Conservation (phyloP, 345 rosid genomes). For the Reutealis trisperma region DNA sequence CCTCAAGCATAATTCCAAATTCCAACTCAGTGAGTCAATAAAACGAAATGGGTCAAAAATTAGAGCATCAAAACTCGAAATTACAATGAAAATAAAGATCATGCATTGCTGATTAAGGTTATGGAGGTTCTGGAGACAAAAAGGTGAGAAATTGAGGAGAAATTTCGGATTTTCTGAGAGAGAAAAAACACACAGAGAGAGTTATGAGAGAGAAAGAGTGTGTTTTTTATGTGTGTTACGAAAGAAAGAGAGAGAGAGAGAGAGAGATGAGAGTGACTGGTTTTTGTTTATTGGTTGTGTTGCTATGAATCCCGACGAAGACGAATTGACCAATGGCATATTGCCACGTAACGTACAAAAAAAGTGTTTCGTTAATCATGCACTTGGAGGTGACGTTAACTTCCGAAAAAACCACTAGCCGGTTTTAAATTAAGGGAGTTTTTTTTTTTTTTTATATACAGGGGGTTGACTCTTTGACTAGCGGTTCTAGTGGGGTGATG, state of each 20-base stretch:
- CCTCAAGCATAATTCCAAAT: constrained; percentile 54
- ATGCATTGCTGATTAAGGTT: constrained; percentile 52
- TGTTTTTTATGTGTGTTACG: constrained; percentile 1
- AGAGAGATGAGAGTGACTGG: constrained; percentile 46
- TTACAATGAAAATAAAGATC: constrained; percentile 42
- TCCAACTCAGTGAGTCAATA: constrained; percentile 9
- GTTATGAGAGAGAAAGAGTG: constrained; percentile 1
- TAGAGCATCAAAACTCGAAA: constrained; percentile 31
- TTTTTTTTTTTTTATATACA: background rate
- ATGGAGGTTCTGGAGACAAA: constrained; percentile 28
- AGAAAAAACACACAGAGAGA: constrained; percentile 50
- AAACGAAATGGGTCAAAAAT: constrained; percentile 8
- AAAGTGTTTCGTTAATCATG: constrained; percentile 12
- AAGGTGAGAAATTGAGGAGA: constrained; percentile 22
- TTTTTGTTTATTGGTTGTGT: constrained; percentile 40
- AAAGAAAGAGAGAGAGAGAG: constrained; percentile 29
- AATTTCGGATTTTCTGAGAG: constrained; percentile 38
- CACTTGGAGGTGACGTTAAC: background rate
- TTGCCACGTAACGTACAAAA: constrained; percentile 45
- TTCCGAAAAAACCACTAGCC: constrained; percentile 28
- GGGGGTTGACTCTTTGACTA: constrained; percentile 61
- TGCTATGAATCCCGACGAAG: constrained; percentile 54
- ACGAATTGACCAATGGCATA: constrained; percentile 26
- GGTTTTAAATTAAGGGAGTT: constrained; percentile 15
- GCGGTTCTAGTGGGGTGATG: constrained; percentile 5